A percentile compares a stretch with the other conserved stretches of the same genome.
Evolutionary conservation across 345 rosid species (phyloP).

Genomic region (Lumnitzera littorea): DNA sequence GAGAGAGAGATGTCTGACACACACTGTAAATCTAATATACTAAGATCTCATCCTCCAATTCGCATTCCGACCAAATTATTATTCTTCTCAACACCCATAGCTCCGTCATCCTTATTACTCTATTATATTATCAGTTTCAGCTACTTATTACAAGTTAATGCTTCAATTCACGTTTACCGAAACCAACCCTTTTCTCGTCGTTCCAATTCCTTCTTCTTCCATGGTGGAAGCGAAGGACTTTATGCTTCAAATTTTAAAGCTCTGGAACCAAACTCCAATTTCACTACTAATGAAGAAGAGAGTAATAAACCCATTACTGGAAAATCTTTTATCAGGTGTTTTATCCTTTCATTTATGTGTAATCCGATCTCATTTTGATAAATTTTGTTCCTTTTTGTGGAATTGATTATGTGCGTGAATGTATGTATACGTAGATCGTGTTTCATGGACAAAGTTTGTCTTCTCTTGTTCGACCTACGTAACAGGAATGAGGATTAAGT

Average conservation of each 20-base stretch:
- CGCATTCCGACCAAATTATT: too few relatives aligned
- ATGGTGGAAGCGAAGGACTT: slow-evolving; percentile 54
- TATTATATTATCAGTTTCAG: slow-evolving; percentile 3
- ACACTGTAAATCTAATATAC: too few relatives aligned
- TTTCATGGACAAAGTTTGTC: too few relatives aligned
- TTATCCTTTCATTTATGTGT: slow-evolving; percentile 1
- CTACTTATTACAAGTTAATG: slow-evolving; percentile 19
- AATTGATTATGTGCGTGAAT: too few relatives aligned
- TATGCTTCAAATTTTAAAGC: slow-evolving; percentile 25
- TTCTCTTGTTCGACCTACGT: too few relatives aligned
- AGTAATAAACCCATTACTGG: slow-evolving; percentile 20
- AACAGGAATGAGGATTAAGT: too few relatives aligned
- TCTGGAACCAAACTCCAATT: slow-evolving; percentile 1
- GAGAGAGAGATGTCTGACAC: too few relatives aligned
- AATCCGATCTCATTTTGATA: slow-evolving; percentile 4
- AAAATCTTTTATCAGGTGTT: slow-evolving; percentile 36
- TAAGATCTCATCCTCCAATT: too few relatives aligned
- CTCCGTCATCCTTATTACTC: not conserved
- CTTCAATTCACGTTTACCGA: slow-evolving; percentile 38
- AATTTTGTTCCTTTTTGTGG: not conserved
- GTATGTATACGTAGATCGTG: too few relatives aligned
- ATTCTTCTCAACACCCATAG: too few relatives aligned
- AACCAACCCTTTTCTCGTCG: slow-evolving; percentile 30
- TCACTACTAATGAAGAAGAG: slow-evolving; percentile 13
- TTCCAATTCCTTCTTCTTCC: slow-evolving; percentile 47